Evolutionary conservation across 1,284 basidiomycete genomes (phyloP), one percentile per base, ranked within the genome.

Genomic region (Hemileia vastatrix): DNA sequence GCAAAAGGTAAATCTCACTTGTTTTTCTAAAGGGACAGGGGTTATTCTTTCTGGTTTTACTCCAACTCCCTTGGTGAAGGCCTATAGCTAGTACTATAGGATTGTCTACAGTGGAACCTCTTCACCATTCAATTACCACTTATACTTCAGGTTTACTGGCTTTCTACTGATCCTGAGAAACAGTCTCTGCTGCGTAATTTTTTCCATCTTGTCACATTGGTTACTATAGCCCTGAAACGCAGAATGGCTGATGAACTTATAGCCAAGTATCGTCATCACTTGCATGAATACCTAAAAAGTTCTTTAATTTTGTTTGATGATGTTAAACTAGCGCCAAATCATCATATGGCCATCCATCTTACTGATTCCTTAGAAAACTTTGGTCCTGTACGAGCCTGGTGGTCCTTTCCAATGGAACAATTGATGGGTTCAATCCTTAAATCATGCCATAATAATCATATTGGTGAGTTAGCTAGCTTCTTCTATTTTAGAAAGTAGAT

Each of bases 41-140:
- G n/a, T n/a, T n/a, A n/a, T n/a, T n/a, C n/a, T n/a, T n/a, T n/a
- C n/a, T n/a, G n/a, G n/a, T n/a, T n/a, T n/a, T n/a, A n/a, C n/a
- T n/a, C n/a, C n/a, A n/a, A n/a, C n/a, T n/a, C n/a, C n/a, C n/a
- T n/a, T n/a, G n/a, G n/a, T n/a, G n/a, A n/a, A n/a, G n/a, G n/a
- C n/a, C n/a, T n/a, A n/a, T n/a, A n/a, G n/a, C n/a, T n/a, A n/a
- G n/a, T n/a, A n/a, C n/a, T n/a, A n/a, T n/a, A n/a, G n/a, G n/a
- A n/a, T n/a, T n/a, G n/a, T n/a, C n/a, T n/a, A n/a, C n/a, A n/a
- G n/a, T n/a, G n/a, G n/a, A n/a, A n/a, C n/a, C n/a, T n/a, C n/a
- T n/a, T n/a, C n/a, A 54, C 43, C n/a, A 48, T 61, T 11, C 44
- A 54, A 19, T 44, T 61, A n/a, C n/a, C n/a, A n/a, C n/a, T 61